Conservation (phyloP, 495 filamentous ascomycete species). For the Neurospora sp. region DNA sequence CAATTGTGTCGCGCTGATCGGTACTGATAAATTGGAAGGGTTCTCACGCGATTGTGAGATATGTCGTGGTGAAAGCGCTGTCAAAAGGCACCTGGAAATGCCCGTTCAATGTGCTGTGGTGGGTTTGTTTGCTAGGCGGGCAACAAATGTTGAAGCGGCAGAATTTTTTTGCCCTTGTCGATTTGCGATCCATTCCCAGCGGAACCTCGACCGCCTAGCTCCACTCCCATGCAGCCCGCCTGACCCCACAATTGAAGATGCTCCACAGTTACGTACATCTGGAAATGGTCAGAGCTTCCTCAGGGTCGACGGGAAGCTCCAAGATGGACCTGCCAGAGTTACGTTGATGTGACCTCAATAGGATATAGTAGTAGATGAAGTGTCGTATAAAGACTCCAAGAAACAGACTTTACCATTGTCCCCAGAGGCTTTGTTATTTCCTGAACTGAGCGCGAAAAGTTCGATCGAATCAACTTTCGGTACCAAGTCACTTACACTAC, state of each 20-base stretch:
- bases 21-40: background rate
- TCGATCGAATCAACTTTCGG: background rate
- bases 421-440: background rate
- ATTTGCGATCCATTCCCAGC: background rate
- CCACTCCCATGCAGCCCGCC: background rate
- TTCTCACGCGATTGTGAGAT: background rate
- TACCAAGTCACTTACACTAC: background rate
- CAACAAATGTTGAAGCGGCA: background rate
- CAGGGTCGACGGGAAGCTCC: background rate
- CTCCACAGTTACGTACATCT: background rate
- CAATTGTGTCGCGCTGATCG: background rate
- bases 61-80: background rate
- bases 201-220: background rate
- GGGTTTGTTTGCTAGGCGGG: background rate
- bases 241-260: background rate
- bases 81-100: background rate
- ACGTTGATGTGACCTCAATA: background rate
- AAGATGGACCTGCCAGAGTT: background rate
- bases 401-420: background rate
- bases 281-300: background rate
- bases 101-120: background rate
- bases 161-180: background rate
- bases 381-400: too few relatives aligned
- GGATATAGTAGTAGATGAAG: too few relatives aligned
- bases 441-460: background rate